A percentile compares a stretch with the other conserved stretches of the same genome.
Conservation (phyloP, 148 eudicot species). For the Chenopodium quinoa region DNA sequence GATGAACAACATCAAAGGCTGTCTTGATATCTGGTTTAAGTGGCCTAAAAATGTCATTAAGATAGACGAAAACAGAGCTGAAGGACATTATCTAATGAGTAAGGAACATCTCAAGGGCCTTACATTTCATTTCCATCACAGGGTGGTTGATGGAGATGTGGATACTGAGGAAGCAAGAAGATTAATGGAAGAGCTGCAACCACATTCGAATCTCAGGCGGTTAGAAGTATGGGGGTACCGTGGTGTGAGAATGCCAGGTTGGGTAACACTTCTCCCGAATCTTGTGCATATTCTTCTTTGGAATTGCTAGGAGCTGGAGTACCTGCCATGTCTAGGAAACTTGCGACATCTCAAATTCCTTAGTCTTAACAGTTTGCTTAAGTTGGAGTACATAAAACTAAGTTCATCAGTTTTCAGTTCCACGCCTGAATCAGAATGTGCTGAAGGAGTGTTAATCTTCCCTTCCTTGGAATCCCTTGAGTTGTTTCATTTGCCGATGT, state of each 20-base stretch:
- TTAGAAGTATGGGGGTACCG: neutral
- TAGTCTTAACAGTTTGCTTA: neutral
- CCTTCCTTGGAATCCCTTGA: neutral
- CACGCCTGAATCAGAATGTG: neutral
- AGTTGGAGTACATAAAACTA: neutral
- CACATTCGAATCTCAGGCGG: neutral
- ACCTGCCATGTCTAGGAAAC: neutral
- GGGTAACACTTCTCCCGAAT: neutral
- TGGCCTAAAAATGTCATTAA: too few relatives aligned
- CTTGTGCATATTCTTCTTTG: neutral
- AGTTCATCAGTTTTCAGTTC: neutral
- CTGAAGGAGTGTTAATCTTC: neutral
- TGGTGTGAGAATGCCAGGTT: neutral
- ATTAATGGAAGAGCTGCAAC: conserved; percentile 2
- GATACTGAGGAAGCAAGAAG: neutral
- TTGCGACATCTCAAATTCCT: neutral
- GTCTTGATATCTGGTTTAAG: neutral
- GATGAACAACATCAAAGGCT: neutral
- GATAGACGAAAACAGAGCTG: too few relatives aligned
- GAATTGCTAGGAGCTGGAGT: neutral
- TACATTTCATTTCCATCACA: too few relatives aligned
- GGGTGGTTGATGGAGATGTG: too few relatives aligned
- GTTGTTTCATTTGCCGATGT: neutral
- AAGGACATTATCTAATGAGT: too few relatives aligned
- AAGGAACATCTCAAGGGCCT: too few relatives aligned